A percentile compares a stretch with the other conserved stretches of the same genome.
Evolutionary conservation across 805 yeast species (phyloP).

Genomic region (Candida vaughaniae): DNA sequence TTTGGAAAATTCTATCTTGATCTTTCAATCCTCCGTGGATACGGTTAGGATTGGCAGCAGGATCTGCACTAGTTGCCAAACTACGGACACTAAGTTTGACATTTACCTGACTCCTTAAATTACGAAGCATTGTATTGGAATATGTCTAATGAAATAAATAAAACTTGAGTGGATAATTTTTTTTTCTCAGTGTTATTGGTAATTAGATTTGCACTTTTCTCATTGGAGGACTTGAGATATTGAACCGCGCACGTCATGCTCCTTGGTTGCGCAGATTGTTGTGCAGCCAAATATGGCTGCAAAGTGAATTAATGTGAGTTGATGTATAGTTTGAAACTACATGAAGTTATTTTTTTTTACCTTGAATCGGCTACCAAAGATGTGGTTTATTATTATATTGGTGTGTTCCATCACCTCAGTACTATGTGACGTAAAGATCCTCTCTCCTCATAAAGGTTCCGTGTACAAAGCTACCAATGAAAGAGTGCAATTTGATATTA

Average conservation of each 20-base stretch:
- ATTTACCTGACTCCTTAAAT: conserved; percentile 20
- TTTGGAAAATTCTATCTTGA: conserved; percentile 85
- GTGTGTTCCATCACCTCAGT: no score
- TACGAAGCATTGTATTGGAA: conserved; percentile 32
- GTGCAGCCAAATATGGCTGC: no score
- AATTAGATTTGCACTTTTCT: conserved; percentile 21
- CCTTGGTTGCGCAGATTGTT: no score
- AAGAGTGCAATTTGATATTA: conserved; percentile 3
- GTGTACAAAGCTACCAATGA: conserved; percentile 4
- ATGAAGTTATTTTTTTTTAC: no score
- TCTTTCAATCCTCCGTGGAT: conserved; percentile 75
- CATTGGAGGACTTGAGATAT: conserved; percentile 16
- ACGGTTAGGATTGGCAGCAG: conserved; percentile 50
- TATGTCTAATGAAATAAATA: neutral
- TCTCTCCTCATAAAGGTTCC: no score
- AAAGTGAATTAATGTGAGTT: no score
- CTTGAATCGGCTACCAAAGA: no score
- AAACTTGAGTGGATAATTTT: conserved; percentile 2
- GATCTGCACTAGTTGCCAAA: conserved; percentile 48
- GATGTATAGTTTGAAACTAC: no score
- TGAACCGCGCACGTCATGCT: no score
- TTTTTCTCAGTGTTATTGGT: conserved; percentile 15
- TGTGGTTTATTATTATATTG: no score
- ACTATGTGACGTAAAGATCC: no score
- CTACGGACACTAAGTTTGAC: conserved; percentile 24